These are phyloP conservation scores for Fomitopsis palustris DNA, from an alignment of 1,284 basidiomycete species.

Conservation along the genomic window DNA sequence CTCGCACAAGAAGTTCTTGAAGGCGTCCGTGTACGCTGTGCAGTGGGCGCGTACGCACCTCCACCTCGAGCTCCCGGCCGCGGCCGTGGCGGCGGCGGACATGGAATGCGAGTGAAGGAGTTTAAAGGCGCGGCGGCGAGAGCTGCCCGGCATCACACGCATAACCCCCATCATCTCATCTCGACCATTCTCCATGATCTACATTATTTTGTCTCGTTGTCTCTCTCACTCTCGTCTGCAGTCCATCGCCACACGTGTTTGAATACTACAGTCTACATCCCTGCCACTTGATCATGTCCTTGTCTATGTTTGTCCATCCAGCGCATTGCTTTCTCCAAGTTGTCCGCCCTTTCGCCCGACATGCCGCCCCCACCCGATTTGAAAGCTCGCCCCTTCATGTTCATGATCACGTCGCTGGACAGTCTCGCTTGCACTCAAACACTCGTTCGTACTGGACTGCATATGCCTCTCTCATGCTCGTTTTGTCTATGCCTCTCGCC, in stretches of 20 bases:
- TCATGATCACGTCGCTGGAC: constrained; percentile 14
- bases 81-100: constrained; percentile 43
- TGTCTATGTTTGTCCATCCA: constrained; percentile 26
- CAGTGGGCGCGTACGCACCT: constrained; percentile 53
- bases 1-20: constrained; percentile 94
- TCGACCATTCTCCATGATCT: constrained; percentile 16
- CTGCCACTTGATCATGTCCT: constrained; percentile 21
- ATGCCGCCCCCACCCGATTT: constrained; percentile 10
- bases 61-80: constrained; percentile 27
- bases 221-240: constrained; percentile 14
- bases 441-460: constrained; percentile 17
- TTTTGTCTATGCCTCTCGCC: constrained; percentile 22
- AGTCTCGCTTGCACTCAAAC: constrained; percentile 15
- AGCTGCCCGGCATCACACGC: constrained; percentile 13
- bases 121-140: constrained; percentile 3
- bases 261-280: constrained; percentile 24
- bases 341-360: constrained; percentile 12
- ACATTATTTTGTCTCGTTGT: constrained; percentile 17
- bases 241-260: constrained; percentile 24
- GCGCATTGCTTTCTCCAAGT: constrained; percentile 20
- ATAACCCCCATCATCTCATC: constrained; percentile 6
- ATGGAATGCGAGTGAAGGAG: constrained; percentile 45
- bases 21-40: constrained; percentile 73
- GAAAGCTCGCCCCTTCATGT: constrained; percentile 1
- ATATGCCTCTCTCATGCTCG: constrained; percentile 19